These are phyloP conservation scores for Deinandra increscens DNA, from an alignment of 129 eudicot genomes.

Conservation along the genomic window DNA sequence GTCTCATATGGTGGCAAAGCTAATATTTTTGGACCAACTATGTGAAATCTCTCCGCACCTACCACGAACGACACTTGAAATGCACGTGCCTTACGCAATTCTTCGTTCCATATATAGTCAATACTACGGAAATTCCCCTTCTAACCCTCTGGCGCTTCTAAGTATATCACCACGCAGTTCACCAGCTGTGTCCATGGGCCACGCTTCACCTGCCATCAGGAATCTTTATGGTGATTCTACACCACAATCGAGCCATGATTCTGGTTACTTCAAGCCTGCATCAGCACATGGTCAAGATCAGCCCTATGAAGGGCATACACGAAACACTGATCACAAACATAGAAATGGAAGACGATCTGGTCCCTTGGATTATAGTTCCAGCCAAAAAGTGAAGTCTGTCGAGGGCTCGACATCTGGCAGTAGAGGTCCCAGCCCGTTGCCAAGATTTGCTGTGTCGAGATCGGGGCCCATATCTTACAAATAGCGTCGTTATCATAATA, in stretches of 20 bases:
- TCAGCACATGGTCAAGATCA: slow-evolving; percentile 70
- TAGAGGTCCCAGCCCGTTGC: slow-evolving; percentile 90
- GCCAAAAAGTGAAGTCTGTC: slow-evolving; percentile 52
- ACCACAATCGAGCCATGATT: slow-evolving; percentile 60
- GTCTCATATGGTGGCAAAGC: slow-evolving; percentile 81
- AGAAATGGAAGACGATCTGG: slow-evolving; percentile 76
- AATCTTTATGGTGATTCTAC: slow-evolving; percentile 62
- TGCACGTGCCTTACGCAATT: slow-evolving; percentile 74
- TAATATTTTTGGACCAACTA: slow-evolving; percentile 85
- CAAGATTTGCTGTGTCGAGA: slow-evolving; percentile 95
- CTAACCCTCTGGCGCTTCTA: slow-evolving; percentile 59
- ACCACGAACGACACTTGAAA: slow-evolving; percentile 75
- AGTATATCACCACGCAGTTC: slow-evolving; percentile 77
- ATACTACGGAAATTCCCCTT: slow-evolving; percentile 63
- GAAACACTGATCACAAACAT: slow-evolving; percentile 42
- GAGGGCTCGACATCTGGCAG: slow-evolving; percentile 86
- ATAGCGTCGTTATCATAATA: slow-evolving; percentile 33
- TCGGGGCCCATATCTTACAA: slow-evolving; percentile 90
- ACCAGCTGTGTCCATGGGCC: slow-evolving; percentile 74
- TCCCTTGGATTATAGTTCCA: slow-evolving; percentile 73
- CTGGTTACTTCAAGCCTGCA: slow-evolving; percentile 65
- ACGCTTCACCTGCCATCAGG: slow-evolving; percentile 74
- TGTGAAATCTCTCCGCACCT: slow-evolving; percentile 84
- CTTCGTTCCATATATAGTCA: slow-evolving; percentile 91
- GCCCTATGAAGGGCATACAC: slow-evolving; percentile 43